Evolutionary conservation across 139 green algal genomes (phyloP).

Genomic region (Chlorella sp.): DNA sequence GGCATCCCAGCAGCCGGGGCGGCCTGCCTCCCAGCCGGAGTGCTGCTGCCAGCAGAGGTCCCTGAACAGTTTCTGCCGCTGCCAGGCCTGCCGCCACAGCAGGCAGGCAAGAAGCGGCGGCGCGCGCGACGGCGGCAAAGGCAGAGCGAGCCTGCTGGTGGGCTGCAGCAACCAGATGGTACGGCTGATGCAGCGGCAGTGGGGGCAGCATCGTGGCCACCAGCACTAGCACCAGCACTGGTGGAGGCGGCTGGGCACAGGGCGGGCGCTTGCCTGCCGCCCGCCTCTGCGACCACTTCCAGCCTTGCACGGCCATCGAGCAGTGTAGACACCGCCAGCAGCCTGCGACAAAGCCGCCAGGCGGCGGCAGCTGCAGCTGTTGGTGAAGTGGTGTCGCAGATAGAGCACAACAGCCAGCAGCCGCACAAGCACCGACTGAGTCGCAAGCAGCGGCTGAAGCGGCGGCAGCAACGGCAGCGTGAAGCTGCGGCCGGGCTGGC

Average conservation of each 20-base stretch:
- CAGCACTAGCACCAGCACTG: background rate
- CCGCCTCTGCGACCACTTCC: background rate
- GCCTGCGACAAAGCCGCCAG: conserved; percentile 3
- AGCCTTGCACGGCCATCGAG: background rate
- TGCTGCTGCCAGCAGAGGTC: background rate
- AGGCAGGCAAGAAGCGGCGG: too few species aligned
- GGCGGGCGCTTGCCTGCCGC: background rate
- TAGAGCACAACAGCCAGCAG: conserved; percentile 5
- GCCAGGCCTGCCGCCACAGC: too few species aligned
- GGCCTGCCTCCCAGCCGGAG: background rate
- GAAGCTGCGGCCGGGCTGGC: background rate
- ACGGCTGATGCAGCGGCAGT: background rate
- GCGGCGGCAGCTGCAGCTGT: conserved; percentile 4
- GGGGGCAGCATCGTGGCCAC: too few species aligned
- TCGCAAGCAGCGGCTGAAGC: conserved; percentile 32
- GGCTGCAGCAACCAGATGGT: background rate
- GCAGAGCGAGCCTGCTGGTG: too few species aligned
- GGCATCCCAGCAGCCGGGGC: background rate
- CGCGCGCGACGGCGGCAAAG: too few species aligned
- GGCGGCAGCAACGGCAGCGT: background rate
- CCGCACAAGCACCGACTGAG: conserved; percentile 1
- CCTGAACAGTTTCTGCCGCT: background rate
- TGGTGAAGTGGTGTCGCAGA: conserved; percentile 17
- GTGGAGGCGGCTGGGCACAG: background rate
- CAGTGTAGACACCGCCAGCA: conserved; percentile 13